Conservation (phyloP, 2,329 filamentous ascomycete genomes). For the Lachnellula arida region DNA sequence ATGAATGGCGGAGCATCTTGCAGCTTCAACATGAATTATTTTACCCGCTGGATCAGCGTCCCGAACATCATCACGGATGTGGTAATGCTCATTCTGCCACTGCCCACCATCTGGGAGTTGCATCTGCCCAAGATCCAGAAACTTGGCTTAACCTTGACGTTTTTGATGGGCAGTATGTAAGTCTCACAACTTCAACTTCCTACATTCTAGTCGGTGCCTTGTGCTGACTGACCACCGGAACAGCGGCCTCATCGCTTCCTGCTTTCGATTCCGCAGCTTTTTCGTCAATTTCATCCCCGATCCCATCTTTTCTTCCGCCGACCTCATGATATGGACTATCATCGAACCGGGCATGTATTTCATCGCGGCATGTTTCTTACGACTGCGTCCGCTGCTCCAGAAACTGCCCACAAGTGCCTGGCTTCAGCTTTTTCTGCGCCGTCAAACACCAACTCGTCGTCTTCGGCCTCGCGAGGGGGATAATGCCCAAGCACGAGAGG, state of each 20-base stretch:
- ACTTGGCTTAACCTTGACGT: not conserved
- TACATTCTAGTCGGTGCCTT: not conserved
- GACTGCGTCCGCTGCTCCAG: not conserved
- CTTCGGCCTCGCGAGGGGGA: too few relatives aligned
- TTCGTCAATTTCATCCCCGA: not conserved
- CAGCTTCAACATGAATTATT: not conserved
- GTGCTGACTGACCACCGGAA: not conserved
- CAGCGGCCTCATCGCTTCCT: constrained; percentile 1
- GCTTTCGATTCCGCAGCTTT: constrained; percentile 1
- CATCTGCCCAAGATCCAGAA: not conserved
- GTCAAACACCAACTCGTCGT: too few relatives aligned
- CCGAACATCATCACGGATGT: constrained; percentile 6
- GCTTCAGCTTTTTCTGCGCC: not conserved
- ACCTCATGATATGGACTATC: constrained; percentile 5
- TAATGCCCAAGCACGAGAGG: too few relatives aligned
- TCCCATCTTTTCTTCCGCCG: not conserved
- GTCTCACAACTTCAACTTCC: not conserved
- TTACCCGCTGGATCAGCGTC: constrained; percentile 1
- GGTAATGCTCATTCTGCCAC: constrained; percentile 1
- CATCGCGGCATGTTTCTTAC: constrained; percentile 3
- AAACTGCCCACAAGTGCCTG: not conserved
- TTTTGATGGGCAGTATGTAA: not conserved
- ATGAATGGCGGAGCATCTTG: not conserved
- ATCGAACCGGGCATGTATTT: constrained; percentile 4
- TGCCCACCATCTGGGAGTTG: not conserved